phyloP scores from a whole-genome alignment of 306 rosid genomes.

The Ochetophila trinervis region DNA sequence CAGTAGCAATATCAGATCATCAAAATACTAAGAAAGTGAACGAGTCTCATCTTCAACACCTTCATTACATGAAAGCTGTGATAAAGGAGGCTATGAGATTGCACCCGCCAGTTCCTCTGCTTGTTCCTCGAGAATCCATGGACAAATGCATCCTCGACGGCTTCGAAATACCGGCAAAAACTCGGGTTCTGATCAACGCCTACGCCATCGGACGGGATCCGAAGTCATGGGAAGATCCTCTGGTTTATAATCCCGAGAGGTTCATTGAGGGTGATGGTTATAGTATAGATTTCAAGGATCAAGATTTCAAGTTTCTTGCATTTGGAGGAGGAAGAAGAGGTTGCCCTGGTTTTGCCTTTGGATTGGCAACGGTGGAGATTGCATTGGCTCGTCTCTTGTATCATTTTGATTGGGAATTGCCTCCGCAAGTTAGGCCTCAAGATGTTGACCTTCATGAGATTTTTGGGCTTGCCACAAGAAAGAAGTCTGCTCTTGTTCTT shows the following conservation, averaged over 20 bases:
- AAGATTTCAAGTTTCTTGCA: constrained; percentile 35
- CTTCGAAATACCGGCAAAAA: constrained; percentile 28
- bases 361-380: constrained; percentile 31
- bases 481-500: constrained; percentile 27
- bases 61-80: constrained; percentile 31
- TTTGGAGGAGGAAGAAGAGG: constrained; percentile 48
- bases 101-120: constrained; percentile 35
- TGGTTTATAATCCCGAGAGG: constrained; percentile 29
- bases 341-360: constrained; percentile 33
- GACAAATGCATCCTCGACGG: constrained; percentile 29
- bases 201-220: constrained; percentile 39
- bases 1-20: too few species aligned
- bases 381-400: constrained; percentile 32
- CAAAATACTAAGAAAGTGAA: constrained; percentile 16
- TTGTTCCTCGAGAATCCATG: constrained; percentile 44
- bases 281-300: constrained; percentile 15
- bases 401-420: constrained; percentile 42
- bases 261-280: constrained; percentile 2
- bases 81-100: constrained; percentile 37
- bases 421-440: constrained; percentile 15
- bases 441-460: constrained; percentile 38
- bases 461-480: constrained; percentile 38
- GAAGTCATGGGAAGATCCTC: constrained; percentile 32
- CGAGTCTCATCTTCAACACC: constrained; percentile 28
- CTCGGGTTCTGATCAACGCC: constrained; percentile 24